A percentile compares a stretch with the other conserved stretches of the same genome.
phyloP scores from a whole-genome alignment of 164 flowering plant species.

The Magnolia changhungtana region DNA sequence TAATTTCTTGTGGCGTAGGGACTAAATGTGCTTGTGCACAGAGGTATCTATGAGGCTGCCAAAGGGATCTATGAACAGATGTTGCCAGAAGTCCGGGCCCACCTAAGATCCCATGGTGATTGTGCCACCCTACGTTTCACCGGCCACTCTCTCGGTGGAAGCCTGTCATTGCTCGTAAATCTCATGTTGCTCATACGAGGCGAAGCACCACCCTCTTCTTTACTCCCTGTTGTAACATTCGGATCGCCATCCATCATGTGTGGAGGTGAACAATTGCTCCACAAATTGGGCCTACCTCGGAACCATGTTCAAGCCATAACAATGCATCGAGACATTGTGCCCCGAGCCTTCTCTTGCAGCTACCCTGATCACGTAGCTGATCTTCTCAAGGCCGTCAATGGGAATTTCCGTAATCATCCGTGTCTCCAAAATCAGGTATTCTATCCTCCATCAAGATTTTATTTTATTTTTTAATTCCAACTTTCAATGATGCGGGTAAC shows the following conservation, averaged over 20 bases:
- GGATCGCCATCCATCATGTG: constrained; percentile 91
- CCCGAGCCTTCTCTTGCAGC: constrained; percentile 89
- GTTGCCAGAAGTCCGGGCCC: constrained; percentile 80
- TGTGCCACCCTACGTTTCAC: constrained; percentile 81
- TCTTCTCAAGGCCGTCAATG: constrained; percentile 83
- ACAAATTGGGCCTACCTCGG: constrained; percentile 62
- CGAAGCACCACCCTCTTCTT: constrained; percentile 70
- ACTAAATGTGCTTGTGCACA: constrained; percentile 77
- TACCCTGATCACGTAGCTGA: constrained; percentile 83
- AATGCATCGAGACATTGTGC: constrained; percentile 96
- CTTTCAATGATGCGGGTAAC: no score
- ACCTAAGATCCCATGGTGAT: constrained; percentile 52
- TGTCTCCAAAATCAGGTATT: constrained; percentile 79
- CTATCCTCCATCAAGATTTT: not conserved
- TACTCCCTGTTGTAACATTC: constrained; percentile 88
- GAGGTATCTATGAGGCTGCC: constrained; percentile 98
- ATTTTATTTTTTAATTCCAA: no score
- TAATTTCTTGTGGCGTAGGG: constrained; percentile 41
- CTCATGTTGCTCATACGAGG: constrained; percentile 85
- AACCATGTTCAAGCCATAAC: constrained; percentile 73
- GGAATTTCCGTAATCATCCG: constrained; percentile 76
- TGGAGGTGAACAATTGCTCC: constrained; percentile 80
- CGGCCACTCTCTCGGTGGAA: constrained; percentile 98
- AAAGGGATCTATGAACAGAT: constrained; percentile 91
- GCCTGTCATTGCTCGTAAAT: constrained; percentile 76